Percentiles rank a stretch among this genome's conserved stretches.
These are phyloP conservation scores for Eremochloa ophiuroides DNA, from an alignment of 176 grass and related monocot species.

Conservation along the genomic window DNA sequence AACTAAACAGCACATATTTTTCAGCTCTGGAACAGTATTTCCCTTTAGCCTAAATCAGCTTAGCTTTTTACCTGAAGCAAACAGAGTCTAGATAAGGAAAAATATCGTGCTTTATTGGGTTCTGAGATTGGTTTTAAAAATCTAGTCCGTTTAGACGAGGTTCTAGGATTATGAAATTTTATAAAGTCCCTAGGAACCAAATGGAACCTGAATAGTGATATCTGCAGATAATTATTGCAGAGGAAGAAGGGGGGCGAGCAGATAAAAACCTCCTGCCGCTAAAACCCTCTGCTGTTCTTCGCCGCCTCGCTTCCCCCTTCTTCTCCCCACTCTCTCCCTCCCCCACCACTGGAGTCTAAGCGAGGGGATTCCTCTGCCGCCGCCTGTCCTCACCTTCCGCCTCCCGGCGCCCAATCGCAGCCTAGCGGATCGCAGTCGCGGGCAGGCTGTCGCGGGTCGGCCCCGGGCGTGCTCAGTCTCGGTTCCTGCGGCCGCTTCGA, in stretches of 20 bases:
- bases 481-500: neutral
- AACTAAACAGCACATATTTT: no score
- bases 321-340: neutral
- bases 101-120: no score
- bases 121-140: no score
- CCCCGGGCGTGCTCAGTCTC: neutral
- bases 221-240: neutral
- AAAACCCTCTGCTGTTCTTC: neutral
- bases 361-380: neutral
- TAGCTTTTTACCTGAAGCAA: no score
- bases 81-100: no score
- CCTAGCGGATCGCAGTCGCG: neutral
- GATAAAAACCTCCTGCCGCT: slow-evolving; percentile 15
- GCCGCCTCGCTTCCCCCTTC: neutral
- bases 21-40: no score
- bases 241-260: neutral
- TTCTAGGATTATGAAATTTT: no score
- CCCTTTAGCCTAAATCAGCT: no score
- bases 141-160: no score
- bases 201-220: neutral
- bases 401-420: neutral
- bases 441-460: neutral
- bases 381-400: neutral
- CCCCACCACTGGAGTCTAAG: neutral
- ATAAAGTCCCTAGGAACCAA: no score